Evolutionary conservation across 164 flowering plant genomes (phyloP), one percentile per base, ranked within the genome.

Genomic region (Taxillus chinensis): DNA sequence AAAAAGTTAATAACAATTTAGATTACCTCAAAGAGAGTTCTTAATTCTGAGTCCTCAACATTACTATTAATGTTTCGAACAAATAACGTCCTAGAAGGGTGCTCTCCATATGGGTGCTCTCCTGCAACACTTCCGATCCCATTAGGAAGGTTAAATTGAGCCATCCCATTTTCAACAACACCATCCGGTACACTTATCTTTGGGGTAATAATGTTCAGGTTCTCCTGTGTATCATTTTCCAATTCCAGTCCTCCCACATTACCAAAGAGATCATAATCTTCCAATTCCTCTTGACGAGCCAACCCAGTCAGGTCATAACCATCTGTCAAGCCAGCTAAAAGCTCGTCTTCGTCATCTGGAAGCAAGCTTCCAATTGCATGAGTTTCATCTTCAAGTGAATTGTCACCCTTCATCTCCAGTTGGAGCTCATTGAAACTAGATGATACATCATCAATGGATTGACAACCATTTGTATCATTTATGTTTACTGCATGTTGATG

Each of bases 71-170:
- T 95, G 66, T 95, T 95, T 27, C 99, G 83, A 61, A 95, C 99
- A 74, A 95, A 95, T 64, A 95, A 72, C 50, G 99, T 95, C 70
- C 99, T 82, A 2, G 99, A 95, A 59, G 99, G 99, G 77, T 91
- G 99, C 75, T 95, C 98, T 5, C 99, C 99, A 69, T 79, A 91
- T 16, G 98, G 99, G 71, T 95, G 99, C 59, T 95, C 99, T 15
- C 99, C 98, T 46, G 89, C 85, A 75, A 89, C 85, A 48, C 87
- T 70, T 64, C 86, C 93, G 59, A 67, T 80, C 55, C 90, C 85
- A 76, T 87, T 91, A 64, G 89, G 62, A 68, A 84, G 68, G 54
- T 81, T 76, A 74, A 64, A 85, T 15, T 73, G 83, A 62, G 66
- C 62, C 57, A 76, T 41, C 41, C 85, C 96, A 71, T 77, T 86